Percentiles rank a stretch among this genome's conserved stretches.
Conservation (phyloP, 2,329 filamentous ascomycete species). For the Lachnellula cervina region DNA sequence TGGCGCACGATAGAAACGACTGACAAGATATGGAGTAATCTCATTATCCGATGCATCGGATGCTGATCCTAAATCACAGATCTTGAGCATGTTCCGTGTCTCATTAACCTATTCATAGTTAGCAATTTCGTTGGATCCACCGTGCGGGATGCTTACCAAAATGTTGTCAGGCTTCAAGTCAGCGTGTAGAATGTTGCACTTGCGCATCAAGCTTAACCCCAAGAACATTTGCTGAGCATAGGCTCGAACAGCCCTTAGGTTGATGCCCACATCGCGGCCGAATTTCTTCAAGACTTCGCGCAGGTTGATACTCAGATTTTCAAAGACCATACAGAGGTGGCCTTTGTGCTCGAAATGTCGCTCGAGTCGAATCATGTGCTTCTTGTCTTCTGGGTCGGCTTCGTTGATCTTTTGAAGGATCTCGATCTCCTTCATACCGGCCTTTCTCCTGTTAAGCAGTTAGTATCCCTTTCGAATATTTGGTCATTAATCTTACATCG, state of each 20-base stretch:
- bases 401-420: conserved; percentile 84
- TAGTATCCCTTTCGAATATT: conserved; percentile 15
- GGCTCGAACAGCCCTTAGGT: conserved; percentile 76
- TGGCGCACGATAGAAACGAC: conserved; percentile 93
- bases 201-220: conserved; percentile 79
- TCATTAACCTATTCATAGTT: conserved; percentile 60
- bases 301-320: conserved; percentile 88
- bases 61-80: conserved; percentile 95
- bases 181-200: conserved; percentile 89
- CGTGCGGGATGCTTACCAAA: conserved; percentile 39
- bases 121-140: conserved; percentile 5
- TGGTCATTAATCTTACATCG: conserved; percentile 50
- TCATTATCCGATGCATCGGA: conserved; percentile 87
- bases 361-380: conserved; percentile 85
- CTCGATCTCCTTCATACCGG: conserved; percentile 88
- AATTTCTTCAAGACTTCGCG: conserved; percentile 95
- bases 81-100: conserved; percentile 77
- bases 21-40: conserved; percentile 91
- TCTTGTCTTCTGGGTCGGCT: conserved; percentile 81
- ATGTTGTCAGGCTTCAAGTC: conserved; percentile 99
- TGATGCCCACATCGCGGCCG: conserved; percentile 89
- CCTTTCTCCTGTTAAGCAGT: conserved; percentile 56
- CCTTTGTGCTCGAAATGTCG: conserved; percentile 89
- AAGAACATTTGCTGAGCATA: conserved; percentile 96
- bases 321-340: conserved; percentile 94